These are phyloP conservation scores for Cryphonectria parasitica DNA, from an alignment of 2,329 filamentous ascomycete genomes.

Conservation along the genomic window DNA sequence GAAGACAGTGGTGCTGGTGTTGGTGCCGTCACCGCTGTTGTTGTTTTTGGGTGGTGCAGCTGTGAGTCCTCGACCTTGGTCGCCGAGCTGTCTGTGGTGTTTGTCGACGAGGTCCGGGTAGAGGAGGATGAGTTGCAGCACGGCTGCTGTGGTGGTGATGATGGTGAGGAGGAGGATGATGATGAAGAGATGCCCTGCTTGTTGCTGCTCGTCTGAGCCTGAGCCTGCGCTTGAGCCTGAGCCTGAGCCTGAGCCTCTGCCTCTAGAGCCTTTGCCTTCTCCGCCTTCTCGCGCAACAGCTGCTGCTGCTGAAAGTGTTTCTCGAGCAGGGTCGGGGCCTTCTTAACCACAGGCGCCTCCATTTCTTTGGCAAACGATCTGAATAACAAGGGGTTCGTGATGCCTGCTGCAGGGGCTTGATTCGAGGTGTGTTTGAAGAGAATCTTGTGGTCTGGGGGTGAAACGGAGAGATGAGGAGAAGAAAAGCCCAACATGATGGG, in stretches of 20 bases:
- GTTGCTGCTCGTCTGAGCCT: not conserved
- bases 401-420: constrained; percentile 16
- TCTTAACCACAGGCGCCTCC: constrained; percentile 25
- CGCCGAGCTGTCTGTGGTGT: constrained; percentile 16
- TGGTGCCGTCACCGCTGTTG: constrained; percentile 21
- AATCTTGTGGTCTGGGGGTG: constrained; percentile 44
- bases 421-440: constrained; percentile 35
- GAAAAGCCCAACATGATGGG: constrained; percentile 30
- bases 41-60: constrained; percentile 3
- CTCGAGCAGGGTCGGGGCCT: constrained; percentile 27
- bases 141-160: constrained; percentile 8
- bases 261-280: constrained; percentile 10
- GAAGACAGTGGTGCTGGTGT: not conserved
- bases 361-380: constrained; percentile 34
- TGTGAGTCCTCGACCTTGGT: constrained; percentile 26
- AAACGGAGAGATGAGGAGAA: constrained; percentile 42
- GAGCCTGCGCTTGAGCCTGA: constrained; percentile 14
- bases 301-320: constrained; percentile 27
- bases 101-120: constrained; percentile 20
- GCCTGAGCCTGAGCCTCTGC: constrained; percentile 23
- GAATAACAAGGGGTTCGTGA: constrained; percentile 29
- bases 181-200: constrained; percentile 14
- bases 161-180: not conserved
- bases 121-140: constrained; percentile 24
- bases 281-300: constrained; percentile 15